These are phyloP conservation scores for Xylaria acuta DNA, from an alignment of 495 filamentous ascomycete species.

Conservation along the genomic window DNA sequence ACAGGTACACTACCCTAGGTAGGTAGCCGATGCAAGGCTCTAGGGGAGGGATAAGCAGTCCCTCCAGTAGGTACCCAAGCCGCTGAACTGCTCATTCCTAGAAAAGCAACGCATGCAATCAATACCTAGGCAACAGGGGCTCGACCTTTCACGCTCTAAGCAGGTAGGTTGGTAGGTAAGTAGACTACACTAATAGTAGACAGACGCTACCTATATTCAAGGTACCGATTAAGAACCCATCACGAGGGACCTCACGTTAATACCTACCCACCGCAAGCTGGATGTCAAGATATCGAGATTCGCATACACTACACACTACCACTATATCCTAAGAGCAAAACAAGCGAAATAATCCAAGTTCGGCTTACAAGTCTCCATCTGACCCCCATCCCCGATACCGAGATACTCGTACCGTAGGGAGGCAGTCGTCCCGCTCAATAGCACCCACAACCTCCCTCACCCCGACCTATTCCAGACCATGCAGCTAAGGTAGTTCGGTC, in stretches of 20 bases:
- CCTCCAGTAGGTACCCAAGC: too few relatives aligned
- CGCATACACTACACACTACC: not conserved
- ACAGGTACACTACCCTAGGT: too few relatives aligned
- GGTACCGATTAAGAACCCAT: not conserved
- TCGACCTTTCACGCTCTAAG: not conserved
- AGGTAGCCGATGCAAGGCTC: not conserved
- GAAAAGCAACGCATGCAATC: not conserved
- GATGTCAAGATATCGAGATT: not conserved
- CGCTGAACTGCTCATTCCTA: not conserved
- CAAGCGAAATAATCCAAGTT: not conserved
- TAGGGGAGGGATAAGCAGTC: not conserved
- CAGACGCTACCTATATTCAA: not conserved
- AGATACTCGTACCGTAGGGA: too few relatives aligned
- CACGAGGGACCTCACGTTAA: not conserved
- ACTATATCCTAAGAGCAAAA: not conserved
- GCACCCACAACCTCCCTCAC: not conserved
- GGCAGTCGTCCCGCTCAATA: not conserved
- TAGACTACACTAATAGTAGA: too few relatives aligned
- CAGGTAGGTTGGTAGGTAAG: too few relatives aligned
- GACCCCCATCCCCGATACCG: not conserved
- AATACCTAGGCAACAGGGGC: not conserved
- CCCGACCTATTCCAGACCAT: too few relatives aligned
- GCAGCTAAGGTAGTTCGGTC: too few relatives aligned
- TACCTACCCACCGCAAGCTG: not conserved
- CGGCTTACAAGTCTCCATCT: not conserved